Evolutionary conservation across 768 basidiomycete species (phyloP), one percentile per base, ranked within the genome.

Genomic region (Dictyophora rubrovolvata): DNA sequence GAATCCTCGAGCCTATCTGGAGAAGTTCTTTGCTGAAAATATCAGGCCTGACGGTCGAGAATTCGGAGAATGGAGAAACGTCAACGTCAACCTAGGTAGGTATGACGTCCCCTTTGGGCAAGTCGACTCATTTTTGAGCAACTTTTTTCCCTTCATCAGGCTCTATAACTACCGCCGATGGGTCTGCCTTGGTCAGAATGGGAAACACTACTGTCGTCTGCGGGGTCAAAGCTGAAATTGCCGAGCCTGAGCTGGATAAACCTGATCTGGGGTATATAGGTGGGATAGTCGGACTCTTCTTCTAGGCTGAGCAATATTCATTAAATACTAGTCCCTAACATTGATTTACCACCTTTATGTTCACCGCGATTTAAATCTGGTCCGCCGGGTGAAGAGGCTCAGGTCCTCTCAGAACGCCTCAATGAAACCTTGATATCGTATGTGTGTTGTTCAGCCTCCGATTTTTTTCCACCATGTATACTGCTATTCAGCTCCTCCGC

Each of bases 121-220:
- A 7, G 7, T 33, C 1, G 14, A n/a, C 18, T 14, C 47, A 11
- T 21, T 53, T n/a, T 12, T 22, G 8, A 7, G 54, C 20, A 18
- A 53, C 16, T 46, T 20, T 49, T n/a, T 11, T n/a, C 23, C 11
- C 36, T 16, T 18, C 21, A 33, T 34, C 56, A 94, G 93, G 93
- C 54, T 95, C 94, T 1, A 87, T 99, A 73, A 86, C 89, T 0
- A 97, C 96, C 0, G 93, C 96, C 0, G 81, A 93, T 62, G 93
- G 94, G 0, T 96, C 93, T 5, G 85, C 94, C 0, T 84, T 99
- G 46, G 90, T 97, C 4, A 77, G 92, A 23, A 69, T 97, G 60
- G 96, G 96, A 18, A 80, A 89, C 51, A 96, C 95, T n/a, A 97
- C 92, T 1, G 77, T 98, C 37, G 89, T 97, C 0, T 97, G 94